Base-by-base conservation (phyloP, 2,329 filamentous ascomycete species). In the Pestalotiopsis fici region DNA sequence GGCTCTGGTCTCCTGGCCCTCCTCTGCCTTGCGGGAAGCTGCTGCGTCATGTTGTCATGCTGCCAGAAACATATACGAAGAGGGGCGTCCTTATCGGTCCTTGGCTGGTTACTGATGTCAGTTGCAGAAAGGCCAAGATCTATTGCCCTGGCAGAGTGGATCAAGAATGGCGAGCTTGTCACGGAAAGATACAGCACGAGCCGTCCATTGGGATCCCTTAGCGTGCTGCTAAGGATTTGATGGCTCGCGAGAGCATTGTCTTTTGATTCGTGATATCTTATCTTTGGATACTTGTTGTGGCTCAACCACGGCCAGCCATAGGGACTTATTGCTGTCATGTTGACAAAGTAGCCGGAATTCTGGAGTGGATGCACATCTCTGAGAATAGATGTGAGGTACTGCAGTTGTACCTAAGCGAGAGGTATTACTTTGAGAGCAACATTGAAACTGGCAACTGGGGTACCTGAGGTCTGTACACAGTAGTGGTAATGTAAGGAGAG, bases 121-220 rank as follows among this genome's bases (percentile, higher is more conserved):
- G 43, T 18, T 50, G 13, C 39, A 15, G 39, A 43, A 43, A 1
- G 39, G 39, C 43, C 43, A 50, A 50, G 43, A 23, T 50, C n/a
- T n/a, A 50, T 50, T 50, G 43, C 21, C 57, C 27, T 60, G 57
- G 27, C 27, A 21, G 57, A 60, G 28, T 37, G 57, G 57, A 60
- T 21, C 57, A 25, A 23, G 31, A 27, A 27, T 27, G 31, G 57
- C 23, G 23, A 28, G 43, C 62, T 37, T 65, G 63, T 57, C 63
- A 50, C 63, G 63, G 63, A 65, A 65, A 57, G 50, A 39, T 65
- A 54, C 63, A 65, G 63, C 27, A 59, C 54, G 28, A 65, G 28
- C 63, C 50, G 50, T 27, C 31, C 15, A 39, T 59, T 50, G 35
- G 63, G 60, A 31, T 31, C 23, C 15, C 25, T 25, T 55, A 64